Conservation (phyloP, 495 filamentous ascomycete genomes). For the Thozetella sp. region DNA sequence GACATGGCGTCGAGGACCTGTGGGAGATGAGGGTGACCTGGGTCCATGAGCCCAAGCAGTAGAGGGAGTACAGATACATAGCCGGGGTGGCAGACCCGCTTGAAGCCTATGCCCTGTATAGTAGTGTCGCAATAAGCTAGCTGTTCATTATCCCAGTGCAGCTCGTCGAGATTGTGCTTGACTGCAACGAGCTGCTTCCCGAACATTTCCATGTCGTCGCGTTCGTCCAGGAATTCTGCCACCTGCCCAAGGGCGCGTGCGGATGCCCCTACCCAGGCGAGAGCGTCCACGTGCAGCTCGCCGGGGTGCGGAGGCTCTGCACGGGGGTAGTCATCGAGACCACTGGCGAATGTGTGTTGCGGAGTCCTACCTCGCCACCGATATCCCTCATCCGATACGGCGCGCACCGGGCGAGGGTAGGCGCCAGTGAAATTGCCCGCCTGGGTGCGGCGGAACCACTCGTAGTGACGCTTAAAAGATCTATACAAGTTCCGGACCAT, state of each 20-base stretch:
- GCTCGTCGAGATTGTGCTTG: slow-evolving; percentile 77
- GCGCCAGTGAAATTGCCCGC: slow-evolving; percentile 75
- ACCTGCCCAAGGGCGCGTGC: slow-evolving; percentile 74
- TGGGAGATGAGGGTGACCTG: slow-evolving; percentile 73
- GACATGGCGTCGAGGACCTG: slow-evolving; percentile 72
- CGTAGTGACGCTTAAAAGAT: slow-evolving; percentile 80
- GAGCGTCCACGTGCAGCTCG: slow-evolving; percentile 88
- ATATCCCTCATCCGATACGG: slow-evolving; percentile 80
- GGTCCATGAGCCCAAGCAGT: slow-evolving; percentile 68
- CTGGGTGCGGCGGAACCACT: slow-evolving; percentile 92
- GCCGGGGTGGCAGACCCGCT: slow-evolving; percentile 86
- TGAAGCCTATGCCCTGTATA: slow-evolving; percentile 81
- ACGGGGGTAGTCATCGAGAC: slow-evolving; percentile 90
- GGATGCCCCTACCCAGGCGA: slow-evolving; percentile 95
- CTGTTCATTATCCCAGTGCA: slow-evolving; percentile 79
- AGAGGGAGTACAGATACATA: slow-evolving; percentile 92
- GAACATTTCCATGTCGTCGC: slow-evolving; percentile 70
- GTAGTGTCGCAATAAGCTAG: slow-evolving; percentile 88
- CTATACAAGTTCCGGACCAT: slow-evolving; percentile 63
- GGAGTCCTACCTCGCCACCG: slow-evolving; percentile 89
- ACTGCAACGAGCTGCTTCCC: slow-evolving; percentile 71
- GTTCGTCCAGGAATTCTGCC: slow-evolving; percentile 68
- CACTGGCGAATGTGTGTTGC: slow-evolving; percentile 82
- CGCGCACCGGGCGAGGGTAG: slow-evolving; percentile 79
- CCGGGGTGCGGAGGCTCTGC: slow-evolving; percentile 90